These are phyloP conservation scores for Zygotorulaspora danielsina DNA, from an alignment of 805 yeast species.

Conservation along the genomic window DNA sequence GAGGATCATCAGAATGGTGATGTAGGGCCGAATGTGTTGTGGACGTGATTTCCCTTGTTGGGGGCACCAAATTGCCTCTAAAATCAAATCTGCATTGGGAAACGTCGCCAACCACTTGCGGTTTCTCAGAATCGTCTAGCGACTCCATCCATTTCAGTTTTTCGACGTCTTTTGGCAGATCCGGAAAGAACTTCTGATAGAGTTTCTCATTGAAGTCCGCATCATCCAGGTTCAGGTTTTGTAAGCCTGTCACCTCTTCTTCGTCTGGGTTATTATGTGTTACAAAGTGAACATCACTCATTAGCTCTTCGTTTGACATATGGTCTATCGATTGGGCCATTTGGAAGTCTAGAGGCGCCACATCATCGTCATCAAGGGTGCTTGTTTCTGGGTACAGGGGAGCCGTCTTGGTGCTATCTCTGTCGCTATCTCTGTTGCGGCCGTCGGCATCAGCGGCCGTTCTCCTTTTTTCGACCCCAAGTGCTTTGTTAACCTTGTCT, in stretches of 20 bases:
- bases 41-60: conserved; percentile 44
- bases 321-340: conserved; percentile 45
- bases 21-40: conserved; percentile 70
- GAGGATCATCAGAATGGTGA: conserved; percentile 87
- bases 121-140: conserved; percentile 42
- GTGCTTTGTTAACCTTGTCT: conserved; percentile 29
- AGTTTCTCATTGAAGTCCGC: conserved; percentile 74
- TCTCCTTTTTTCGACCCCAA: conserved; percentile 17
- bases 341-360: conserved; percentile 47
- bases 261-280: conserved; percentile 42
- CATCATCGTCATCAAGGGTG: conserved; percentile 44
- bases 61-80: conserved; percentile 68
- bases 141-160: conserved; percentile 91
- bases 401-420: conserved; percentile 30
- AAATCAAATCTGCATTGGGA: conserved; percentile 84
- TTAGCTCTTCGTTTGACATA: conserved; percentile 41
- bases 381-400: too few relatives aligned
- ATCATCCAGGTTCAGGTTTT: conserved; percentile 57
- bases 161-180: conserved; percentile 74
- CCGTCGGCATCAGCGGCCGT: not conserved
- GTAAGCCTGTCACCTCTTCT: conserved; percentile 10
- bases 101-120: conserved; percentile 41
- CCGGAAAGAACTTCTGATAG: conserved; percentile 84
- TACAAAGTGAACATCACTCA: conserved; percentile 59
- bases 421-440: not conserved